Base-by-base conservation (phyloP, 495 filamentous ascomycete species). In the Clohesyomyces aquaticus region DNA sequence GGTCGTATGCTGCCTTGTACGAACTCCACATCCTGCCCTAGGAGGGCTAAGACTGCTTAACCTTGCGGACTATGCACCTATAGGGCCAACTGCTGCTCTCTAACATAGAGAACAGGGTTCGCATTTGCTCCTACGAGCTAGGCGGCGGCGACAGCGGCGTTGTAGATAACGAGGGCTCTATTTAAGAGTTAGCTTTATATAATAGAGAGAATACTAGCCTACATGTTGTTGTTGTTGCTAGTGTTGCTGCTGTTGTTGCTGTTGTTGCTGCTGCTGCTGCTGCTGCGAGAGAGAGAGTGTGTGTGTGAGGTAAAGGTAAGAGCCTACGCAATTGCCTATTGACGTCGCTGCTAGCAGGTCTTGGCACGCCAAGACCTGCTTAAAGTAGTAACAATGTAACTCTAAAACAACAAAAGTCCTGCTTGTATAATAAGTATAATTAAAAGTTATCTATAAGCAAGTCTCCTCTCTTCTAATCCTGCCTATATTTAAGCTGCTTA, bases 391-490 rank as follows among this genome's bases (percentile, higher is more conserved):
- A 38, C 32, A 14, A 38, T 38, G 14, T 38, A 38, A 14, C 32
- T 38, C 32, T 38, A 38, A 6, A 38, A 38, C 6, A 38, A 38
- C 32, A 38, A 38, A 6, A 38, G 14, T 6, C 14, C 6, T 6
- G 32, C 14, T 38, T 14, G 14, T 14, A 14, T 14, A 14, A 38
- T 14, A 38, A 14, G 18, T 47, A 47, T 47, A 8, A 47, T 47
- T 47, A 47, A 47, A 47, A 47, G 43, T 47, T 47, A 47, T 47
- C 43, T 47, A 18, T 47, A 47, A 47, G 43, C 4, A 47, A 47
- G 21, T 47, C 43, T 22, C 18, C 43, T 6, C 43, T 6, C 43
- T 47, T 47, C 43, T n/a, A 47, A 22, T 47, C 43, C 21, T 22
- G 8, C 4, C 43, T 18, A 47, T 18, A 47, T 47, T 47, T 18